Base-by-base conservation (phyloP, 345 rosid genomes). In the Mallotus nudiflorus region DNA sequence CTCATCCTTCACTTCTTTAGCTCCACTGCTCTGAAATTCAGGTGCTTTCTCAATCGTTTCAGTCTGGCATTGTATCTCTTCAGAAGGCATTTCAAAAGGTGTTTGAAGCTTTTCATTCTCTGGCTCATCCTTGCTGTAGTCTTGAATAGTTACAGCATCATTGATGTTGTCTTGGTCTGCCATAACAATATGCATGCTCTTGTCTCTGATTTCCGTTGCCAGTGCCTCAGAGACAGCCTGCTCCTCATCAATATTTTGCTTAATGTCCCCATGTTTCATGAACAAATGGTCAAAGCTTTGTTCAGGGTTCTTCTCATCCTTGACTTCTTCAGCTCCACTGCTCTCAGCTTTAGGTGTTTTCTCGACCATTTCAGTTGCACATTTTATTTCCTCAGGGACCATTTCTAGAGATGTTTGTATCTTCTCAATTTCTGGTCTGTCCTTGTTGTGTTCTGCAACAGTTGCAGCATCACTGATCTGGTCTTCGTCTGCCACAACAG, bases 31-130 rank as follows among this genome's bases (percentile, higher is more conserved):
- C n/a, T n/a, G n/a, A n/a, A n/a, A n/a, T n/a, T n/a, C n/a, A n/a
- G n/a, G n/a, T n/a, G n/a, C n/a, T n/a, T n/a, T n/a, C n/a, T n/a
- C n/a, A n/a, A n/a, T n/a, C n/a, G n/a, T n/a, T n/a, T n/a, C n/a
- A n/a, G n/a, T n/a, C n/a, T n/a, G n/a, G n/a, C n/a, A n/a, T n/a
- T n/a, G n/a, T 28, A 42, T 50, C n/a, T 62, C 72, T 69, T 72
- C 19, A 40, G 54, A 44, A 16, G 58, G 51, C 57, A 33, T 8
- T 45, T 22, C 69, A 29, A 56, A 5, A 45, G 67, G 54, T 31
- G 19, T 54, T 29, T 73, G 68, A 24, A 62, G 42, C 64, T 61
- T 67, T 70, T 81, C 79, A 22, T 55, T 25, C 57, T 19, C 66
- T 9, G 53, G 67, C 53, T 74, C 48, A 22, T 67, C 39, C 51